A percentile compares a stretch with the other conserved stretches of the same genome.
These are phyloP conservation scores for Podaxis carcinomalis DNA, from an alignment of 768 basidiomycete species.

Conservation along the genomic window DNA sequence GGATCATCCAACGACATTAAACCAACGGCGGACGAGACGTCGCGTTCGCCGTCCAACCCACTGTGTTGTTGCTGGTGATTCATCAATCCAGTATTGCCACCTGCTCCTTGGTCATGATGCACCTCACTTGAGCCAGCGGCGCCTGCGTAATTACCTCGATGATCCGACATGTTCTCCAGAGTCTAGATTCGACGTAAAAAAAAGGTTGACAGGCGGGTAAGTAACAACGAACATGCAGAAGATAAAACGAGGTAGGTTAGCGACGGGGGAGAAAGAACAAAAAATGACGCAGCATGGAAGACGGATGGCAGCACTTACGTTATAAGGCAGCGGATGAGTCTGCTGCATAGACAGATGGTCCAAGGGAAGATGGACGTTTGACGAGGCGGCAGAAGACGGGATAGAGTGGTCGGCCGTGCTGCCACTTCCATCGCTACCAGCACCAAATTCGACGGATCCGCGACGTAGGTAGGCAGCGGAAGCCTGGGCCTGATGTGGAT, in stretches of 20 bases:
- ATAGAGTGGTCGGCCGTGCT: constrained; percentile 35
- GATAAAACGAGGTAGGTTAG: neutral
- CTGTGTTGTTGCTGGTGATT: constrained; percentile 6
- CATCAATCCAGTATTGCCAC: neutral
- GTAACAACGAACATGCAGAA: neutral
- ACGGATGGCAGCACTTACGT: neutral
- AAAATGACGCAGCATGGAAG: neutral
- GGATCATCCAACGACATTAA: constrained; percentile 76
- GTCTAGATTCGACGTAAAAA: neutral
- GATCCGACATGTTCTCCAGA: constrained; percentile 1
- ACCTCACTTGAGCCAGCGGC: neutral
- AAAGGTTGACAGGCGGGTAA: neutral
- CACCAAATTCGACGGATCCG: constrained; percentile 31
- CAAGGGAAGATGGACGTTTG: constrained; percentile 46
- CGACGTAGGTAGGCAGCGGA: constrained; percentile 21
- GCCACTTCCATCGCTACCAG: constrained; percentile 37
- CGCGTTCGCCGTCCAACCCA: constrained; percentile 19
- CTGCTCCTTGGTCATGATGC: neutral
- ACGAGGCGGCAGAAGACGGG: constrained; percentile 52
- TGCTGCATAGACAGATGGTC: constrained; percentile 11
- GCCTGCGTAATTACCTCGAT: neutral
- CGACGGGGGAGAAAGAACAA: constrained; percentile 10
- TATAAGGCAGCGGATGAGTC: neutral
- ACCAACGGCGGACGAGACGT: constrained; percentile 64
- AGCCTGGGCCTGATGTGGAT: constrained; percentile 2